phyloP scores from a whole-genome alignment of 2,329 filamentous ascomycete species.

The Aspergillus udagawae region DNA sequence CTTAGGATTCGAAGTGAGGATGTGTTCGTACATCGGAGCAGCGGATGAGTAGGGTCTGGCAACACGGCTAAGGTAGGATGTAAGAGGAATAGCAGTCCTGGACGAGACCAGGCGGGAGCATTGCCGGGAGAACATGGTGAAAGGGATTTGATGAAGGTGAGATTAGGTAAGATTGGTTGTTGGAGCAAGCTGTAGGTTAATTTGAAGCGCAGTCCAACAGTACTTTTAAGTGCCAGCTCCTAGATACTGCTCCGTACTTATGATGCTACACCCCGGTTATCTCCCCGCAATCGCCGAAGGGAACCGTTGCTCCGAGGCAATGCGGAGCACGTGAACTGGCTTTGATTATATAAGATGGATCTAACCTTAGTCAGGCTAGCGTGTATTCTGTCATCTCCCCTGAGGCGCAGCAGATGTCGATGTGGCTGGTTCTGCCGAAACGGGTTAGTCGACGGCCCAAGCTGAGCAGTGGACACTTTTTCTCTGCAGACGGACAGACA shows the following conservation, averaged over 20 bases:
- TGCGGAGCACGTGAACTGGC: constrained; percentile 9
- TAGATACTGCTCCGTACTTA: not conserved
- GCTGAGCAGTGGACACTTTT: constrained; percentile 32
- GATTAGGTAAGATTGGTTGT: not conserved
- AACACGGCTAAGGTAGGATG: constrained; percentile 31
- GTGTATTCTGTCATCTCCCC: not conserved
- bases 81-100: constrained; percentile 41
- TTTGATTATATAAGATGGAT: not conserved
- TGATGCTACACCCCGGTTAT: constrained; percentile 2
- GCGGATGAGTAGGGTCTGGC: constrained; percentile 40
- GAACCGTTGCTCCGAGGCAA: constrained; percentile 13
- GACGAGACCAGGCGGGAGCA: constrained; percentile 59
- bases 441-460: constrained; percentile 11
- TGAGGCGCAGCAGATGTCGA: constrained; percentile 11
- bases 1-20: constrained; percentile 76
- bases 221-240: not conserved
- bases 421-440: constrained; percentile 18
- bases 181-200: not conserved
- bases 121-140: constrained; percentile 42
- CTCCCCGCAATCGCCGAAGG: constrained; percentile 16
- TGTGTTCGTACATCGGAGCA: constrained; percentile 65
- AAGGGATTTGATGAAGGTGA: not conserved
- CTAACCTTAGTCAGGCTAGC: not conserved
- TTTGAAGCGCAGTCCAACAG: not conserved
- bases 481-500: constrained; percentile 11